Evolutionary conservation across 345 rosid genomes (phyloP).

Genomic region (Balakata baccata): DNA sequence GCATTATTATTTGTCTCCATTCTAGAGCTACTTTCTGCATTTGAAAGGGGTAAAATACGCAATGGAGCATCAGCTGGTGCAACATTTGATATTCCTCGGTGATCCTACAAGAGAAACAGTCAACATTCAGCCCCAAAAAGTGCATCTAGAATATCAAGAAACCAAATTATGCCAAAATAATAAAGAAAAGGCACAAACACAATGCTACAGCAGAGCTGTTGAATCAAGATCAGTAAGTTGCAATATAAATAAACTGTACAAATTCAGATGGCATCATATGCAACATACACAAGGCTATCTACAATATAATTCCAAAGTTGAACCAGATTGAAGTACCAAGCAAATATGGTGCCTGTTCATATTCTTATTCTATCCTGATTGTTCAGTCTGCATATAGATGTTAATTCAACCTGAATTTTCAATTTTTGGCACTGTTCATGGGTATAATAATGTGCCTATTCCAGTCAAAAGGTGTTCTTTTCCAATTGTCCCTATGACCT

Average conservation of each 20-base stretch:
- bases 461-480: background rate
- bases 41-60: constrained; percentile 42
- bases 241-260: background rate
- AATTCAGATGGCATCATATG: constrained; percentile 1
- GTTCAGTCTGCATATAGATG: background rate
- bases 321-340: background rate
- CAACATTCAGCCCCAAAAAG: background rate
- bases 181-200: background rate
- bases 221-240: background rate
- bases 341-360: background rate
- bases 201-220: background rate
- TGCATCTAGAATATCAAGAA: background rate
- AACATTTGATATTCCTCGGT: constrained; percentile 90
- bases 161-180: background rate
- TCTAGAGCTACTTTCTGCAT: constrained; percentile 33
- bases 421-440: background rate
- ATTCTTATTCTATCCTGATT: background rate
- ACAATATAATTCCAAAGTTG: background rate
- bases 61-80: constrained; percentile 87
- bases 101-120: constrained; percentile 52
- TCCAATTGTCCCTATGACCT: background rate
- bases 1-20: constrained; percentile 30
- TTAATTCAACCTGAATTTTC: background rate
- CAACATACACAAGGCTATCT: background rate
- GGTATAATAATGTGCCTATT: background rate